These are phyloP conservation scores for Myxozyma lipomycoides DNA, from an alignment of 805 yeast species.

Conservation along the genomic window DNA sequence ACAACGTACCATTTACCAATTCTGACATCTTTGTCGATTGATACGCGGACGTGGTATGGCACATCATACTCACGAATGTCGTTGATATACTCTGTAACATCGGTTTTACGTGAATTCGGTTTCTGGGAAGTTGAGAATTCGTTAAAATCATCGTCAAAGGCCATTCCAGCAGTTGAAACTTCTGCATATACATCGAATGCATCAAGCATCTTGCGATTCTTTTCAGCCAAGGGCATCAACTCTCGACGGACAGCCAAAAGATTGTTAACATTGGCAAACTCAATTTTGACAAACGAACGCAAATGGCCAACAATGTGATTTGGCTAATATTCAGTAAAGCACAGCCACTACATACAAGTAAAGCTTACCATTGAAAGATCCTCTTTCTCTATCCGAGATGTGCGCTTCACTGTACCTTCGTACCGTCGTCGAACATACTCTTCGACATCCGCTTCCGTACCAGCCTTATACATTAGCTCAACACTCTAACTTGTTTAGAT, in stretches of 20 bases:
- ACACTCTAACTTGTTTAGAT: conserved; percentile 8
- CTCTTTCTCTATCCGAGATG: conserved; percentile 60
- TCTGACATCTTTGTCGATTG: conserved; percentile 81
- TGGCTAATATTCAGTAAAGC: too few species aligned
- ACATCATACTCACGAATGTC: conserved; percentile 94
- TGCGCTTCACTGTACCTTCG: conserved; percentile 58
- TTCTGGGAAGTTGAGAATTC: conserved; percentile 19
- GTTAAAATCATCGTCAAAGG: conserved; percentile 33
- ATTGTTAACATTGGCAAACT: conserved; percentile 71
- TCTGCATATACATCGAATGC: conserved; percentile 65
- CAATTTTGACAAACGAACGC: conserved; percentile 59
- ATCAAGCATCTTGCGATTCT: conserved; percentile 58
- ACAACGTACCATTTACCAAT: conserved; percentile 96
- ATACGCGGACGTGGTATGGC: conserved; percentile 91
- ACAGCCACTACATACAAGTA: too few species aligned
- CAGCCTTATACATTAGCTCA: conserved; percentile 25
- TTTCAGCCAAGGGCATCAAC: conserved; percentile 64
- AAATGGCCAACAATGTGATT: conserved; percentile 82
- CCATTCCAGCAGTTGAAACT: conserved; percentile 41
- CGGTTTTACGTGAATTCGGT: conserved; percentile 35
- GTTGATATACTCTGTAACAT: conserved; percentile 58
- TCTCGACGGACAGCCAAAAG: conserved; percentile 68
- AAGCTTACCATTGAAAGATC: conserved; percentile 54
- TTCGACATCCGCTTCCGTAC: conserved; percentile 70
- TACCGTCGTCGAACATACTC: conserved; percentile 68